phyloP scores from a whole-genome alignment of 306 rosid genomes.

The Alnus glutinosa region DNA sequence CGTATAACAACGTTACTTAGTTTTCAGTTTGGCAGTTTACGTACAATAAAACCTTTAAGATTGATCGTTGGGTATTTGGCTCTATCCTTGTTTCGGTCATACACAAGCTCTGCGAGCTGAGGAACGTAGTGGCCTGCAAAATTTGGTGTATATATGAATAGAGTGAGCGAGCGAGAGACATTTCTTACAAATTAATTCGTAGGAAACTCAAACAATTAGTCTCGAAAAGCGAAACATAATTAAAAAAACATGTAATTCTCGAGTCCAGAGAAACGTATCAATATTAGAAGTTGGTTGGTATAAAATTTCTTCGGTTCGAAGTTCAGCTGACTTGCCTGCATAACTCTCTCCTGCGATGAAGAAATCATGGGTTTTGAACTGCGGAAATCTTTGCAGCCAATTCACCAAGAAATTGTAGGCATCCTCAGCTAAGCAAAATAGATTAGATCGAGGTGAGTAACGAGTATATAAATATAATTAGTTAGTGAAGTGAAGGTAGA shows the following conservation, averaged over 20 bases:
- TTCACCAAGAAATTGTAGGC: slow-evolving; percentile 60
- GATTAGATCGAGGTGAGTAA: not conserved
- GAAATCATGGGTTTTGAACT: slow-evolving; percentile 46
- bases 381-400: slow-evolving; percentile 57
- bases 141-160: not conserved
- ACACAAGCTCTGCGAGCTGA: slow-evolving; percentile 53
- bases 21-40: slow-evolving; percentile 16
- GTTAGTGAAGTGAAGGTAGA: not conserved
- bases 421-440: slow-evolving; percentile 49
- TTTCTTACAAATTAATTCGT: too few relatives aligned
- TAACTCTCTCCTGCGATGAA: slow-evolving; percentile 65
- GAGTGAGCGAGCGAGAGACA: not conserved
- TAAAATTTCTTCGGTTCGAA: not conserved
- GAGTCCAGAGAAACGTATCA: too few relatives aligned
- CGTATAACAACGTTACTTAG: not conserved
- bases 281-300: too few relatives aligned
- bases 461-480: not conserved
- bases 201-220: too few relatives aligned
- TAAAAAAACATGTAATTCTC: too few relatives aligned
- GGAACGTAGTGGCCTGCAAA: slow-evolving; percentile 58
- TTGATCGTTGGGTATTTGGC: slow-evolving; percentile 41
- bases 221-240: too few relatives aligned
- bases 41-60: slow-evolving; percentile 62
- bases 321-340: slow-evolving; percentile 37
- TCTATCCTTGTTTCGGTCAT: slow-evolving; percentile 48